Evolutionary conservation across 495 filamentous ascomycete genomes (phyloP), one percentile per base, ranked within the genome.

Genomic region (Filosporella fistucella): DNA sequence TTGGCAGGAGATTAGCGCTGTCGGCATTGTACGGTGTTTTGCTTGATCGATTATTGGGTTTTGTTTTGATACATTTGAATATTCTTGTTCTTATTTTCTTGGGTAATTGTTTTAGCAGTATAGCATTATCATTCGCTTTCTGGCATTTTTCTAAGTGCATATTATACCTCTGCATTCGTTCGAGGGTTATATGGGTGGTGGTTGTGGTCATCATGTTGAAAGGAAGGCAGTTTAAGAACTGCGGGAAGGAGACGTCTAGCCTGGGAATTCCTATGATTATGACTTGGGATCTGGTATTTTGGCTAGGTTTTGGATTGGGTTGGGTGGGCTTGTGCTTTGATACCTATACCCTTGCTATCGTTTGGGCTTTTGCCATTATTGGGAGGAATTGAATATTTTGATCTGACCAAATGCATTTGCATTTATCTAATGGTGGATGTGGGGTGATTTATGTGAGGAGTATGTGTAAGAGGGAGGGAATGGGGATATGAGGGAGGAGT

Each of bases 141-240:
- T 10, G 13, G 29, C 29, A 33, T 45, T 22, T 9, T 42, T 32
- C 7, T 29, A 21, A 12, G 32, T 21, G 26, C 16, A 34, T 43
- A 16, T 30, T 45, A 16, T 30, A 18, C 26, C 28, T 22, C 29
- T 20, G 26, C 41, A 33, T 45, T 45, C 42, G 42, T 32, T 45
- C 23, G 41, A 45, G 16, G 13, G 5, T 24, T 45, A 29, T 29
- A 45, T 45, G n/a, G n/a, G n/a, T n/a, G n/a, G n/a, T n/a, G n/a
- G n/a, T n/a, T n/a, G n/a, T n/a, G n/a, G n/a, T n/a, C n/a, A n/a
- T n/a, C n/a, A n/a, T n/a, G n/a, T n/a, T n/a, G n/a, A n/a, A n/a
- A n/a, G n/a, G n/a, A n/a, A n/a, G n/a, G n/a, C n/a, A n/a, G n/a
- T n/a, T n/a, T n/a, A n/a, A n/a, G n/a, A n/a, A n/a, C n/a, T n/a